A percentile compares a stretch with the other conserved stretches of the same genome.
Conservation (phyloP, 441 rosid genomes). For the Dalechampia spathulata region DNA sequence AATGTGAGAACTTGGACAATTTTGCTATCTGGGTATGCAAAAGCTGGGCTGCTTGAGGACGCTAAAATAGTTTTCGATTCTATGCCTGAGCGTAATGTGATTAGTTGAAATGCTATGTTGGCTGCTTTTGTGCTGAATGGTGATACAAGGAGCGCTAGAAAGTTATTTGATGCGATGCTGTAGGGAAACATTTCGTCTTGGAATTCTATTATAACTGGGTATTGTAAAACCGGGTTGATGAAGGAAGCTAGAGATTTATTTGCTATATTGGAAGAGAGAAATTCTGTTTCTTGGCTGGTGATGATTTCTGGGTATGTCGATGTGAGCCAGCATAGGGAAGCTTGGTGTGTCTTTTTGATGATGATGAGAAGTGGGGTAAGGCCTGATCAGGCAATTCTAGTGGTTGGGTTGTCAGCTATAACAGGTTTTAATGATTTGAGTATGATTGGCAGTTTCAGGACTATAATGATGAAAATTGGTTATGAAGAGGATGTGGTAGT, state of each 20-base stretch:
- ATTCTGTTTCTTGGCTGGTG: conserved; percentile 55
- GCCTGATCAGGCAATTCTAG: conserved; percentile 55
- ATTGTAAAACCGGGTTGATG: conserved; percentile 44
- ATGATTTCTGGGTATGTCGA: conserved; percentile 40
- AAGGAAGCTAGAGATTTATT: conserved; percentile 56
- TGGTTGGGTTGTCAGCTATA: conserved; percentile 53
- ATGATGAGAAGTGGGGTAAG: conserved; percentile 48
- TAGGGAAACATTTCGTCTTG: conserved; percentile 60
- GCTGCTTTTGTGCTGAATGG: conserved; percentile 41
- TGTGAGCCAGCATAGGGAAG: conserved; percentile 15
- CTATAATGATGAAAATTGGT: conserved; percentile 26
- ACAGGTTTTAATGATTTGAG: conserved; percentile 39
- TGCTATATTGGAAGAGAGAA: conserved; percentile 37
- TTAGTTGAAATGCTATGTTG: conserved; percentile 64
- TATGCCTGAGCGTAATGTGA: conserved; percentile 52
- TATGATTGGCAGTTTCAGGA: conserved; percentile 46
- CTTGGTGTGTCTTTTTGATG: conserved; percentile 23
- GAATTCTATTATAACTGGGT: conserved; percentile 59
- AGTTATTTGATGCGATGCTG: conserved; percentile 60
- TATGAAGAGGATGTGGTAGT: conserved; percentile 41
- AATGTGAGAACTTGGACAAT: conserved; percentile 27
- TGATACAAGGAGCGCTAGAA: conserved; percentile 34
- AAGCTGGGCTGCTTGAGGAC: conserved; percentile 45
- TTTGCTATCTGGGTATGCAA: conserved; percentile 28
- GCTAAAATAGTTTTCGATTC: conserved; percentile 44